These are phyloP conservation scores for Pleoardoris graminearum DNA, from an alignment of 2,329 filamentous ascomycete genomes.

Conservation along the genomic window DNA sequence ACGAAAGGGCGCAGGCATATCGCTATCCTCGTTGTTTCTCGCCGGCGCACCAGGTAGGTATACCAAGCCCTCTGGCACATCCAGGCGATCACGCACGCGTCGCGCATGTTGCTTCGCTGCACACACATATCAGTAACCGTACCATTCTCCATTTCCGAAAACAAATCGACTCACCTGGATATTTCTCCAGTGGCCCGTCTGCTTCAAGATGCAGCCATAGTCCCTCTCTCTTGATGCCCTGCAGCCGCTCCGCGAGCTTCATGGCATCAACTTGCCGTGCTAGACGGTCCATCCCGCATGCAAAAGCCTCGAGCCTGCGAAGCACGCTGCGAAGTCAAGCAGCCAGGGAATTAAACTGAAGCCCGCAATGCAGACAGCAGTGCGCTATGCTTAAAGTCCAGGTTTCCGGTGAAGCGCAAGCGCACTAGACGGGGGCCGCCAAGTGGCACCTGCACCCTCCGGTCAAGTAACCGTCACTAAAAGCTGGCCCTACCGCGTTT, in stretches of 20 bases:
- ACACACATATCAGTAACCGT: conserved; percentile 10
- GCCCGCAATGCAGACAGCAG: conserved; percentile 4
- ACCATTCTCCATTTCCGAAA: neutral
- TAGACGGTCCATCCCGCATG: conserved; percentile 11
- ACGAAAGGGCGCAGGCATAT: conserved; percentile 60
- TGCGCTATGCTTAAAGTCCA: conserved; percentile 3
- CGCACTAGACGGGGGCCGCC: neutral
- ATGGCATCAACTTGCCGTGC: conserved; percentile 30
- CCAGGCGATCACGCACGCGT: conserved; percentile 42
- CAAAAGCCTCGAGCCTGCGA: conserved; percentile 12
- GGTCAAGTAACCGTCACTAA: conserved; percentile 6
- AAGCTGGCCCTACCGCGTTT: neutral
- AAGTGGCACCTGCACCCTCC: conserved; percentile 7
- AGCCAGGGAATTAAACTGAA: neutral
- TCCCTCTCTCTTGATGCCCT: conserved; percentile 30
- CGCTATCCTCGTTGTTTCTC: conserved; percentile 60
- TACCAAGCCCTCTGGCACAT: conserved; percentile 52
- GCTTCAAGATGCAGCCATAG: conserved; percentile 43
- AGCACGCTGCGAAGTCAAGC: conserved; percentile 3
- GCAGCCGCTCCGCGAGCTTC: conserved; percentile 33
- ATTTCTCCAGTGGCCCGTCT: conserved; percentile 42
- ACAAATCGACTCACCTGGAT: conserved; percentile 37
- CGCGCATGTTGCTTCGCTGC: conserved; percentile 48
- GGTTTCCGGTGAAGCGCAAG: conserved; percentile 8
- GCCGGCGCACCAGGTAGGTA: conserved; percentile 59